A percentile compares a stretch with the other conserved stretches of the same genome.
phyloP scores from a whole-genome alignment of 257 asterid genomes.

The Echites panduratus region DNA sequence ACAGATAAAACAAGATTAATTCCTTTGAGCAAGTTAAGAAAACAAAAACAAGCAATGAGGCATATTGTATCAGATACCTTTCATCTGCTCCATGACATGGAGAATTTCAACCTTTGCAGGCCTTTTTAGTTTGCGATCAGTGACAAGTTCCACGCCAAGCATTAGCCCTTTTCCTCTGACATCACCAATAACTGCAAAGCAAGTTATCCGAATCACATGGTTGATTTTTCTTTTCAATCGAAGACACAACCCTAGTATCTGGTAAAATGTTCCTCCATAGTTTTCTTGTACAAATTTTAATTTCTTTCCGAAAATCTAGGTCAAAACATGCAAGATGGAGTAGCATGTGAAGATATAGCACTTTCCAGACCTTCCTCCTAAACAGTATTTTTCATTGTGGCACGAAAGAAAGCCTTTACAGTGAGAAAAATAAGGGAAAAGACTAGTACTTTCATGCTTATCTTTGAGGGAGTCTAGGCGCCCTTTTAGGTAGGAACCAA shows the following conservation, averaged over 20 bases:
- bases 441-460: conserved; percentile 53
- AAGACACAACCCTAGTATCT: neutral
- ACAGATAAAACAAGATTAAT: neutral
- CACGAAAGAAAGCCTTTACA: neutral
- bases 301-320: neutral
- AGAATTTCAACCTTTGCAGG: conserved; percentile 50
- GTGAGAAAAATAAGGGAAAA: neutral
- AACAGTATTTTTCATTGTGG: neutral
- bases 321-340: too few relatives aligned
- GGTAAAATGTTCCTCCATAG: neutral
- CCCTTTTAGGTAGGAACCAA: conserved; percentile 60
- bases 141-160: conserved; percentile 74
- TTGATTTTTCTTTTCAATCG: neutral
- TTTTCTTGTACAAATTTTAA: too few relatives aligned
- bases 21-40: neutral
- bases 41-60: neutral
- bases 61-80: conserved; percentile 33
- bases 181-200: conserved; percentile 55
- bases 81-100: conserved; percentile 56
- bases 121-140: conserved; percentile 46
- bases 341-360: neutral
- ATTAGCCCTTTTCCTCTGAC: conserved; percentile 76
- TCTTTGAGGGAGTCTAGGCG: conserved; percentile 55
- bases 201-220: neutral
- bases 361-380: neutral